A percentile compares a stretch with the other conserved stretches of the same genome.
phyloP scores from a whole-genome alignment of 306 rosid genomes.

The Ormosia semicastrata region DNA sequence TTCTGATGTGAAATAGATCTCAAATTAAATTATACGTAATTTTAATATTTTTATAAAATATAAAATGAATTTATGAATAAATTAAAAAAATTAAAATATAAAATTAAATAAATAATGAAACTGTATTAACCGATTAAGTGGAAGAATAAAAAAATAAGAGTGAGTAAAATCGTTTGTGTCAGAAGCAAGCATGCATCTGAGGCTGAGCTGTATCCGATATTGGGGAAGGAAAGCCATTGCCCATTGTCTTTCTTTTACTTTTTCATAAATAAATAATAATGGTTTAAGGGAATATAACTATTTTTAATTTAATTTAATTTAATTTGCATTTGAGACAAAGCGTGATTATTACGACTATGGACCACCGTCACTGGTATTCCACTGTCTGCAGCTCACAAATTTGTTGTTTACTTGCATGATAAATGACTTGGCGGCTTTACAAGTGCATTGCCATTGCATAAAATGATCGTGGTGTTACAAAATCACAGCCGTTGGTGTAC shows the following conservation, averaged over 20 bases:
- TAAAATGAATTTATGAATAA: too few species aligned
- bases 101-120: too few species aligned
- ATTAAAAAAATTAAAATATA: too few species aligned
- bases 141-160: not conserved
- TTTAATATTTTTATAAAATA: too few species aligned
- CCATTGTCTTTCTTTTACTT: constrained; percentile 1
- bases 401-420: constrained; percentile 29
- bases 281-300: not conserved
- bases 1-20: too few species aligned
- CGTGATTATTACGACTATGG: constrained; percentile 40
- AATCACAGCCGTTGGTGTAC: not conserved
- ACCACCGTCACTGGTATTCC: constrained; percentile 51
- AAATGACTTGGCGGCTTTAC: constrained; percentile 24
- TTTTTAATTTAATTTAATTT: not conserved
- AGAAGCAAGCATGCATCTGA: constrained; percentile 61
- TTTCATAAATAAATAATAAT: not conserved
- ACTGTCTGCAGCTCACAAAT: constrained; percentile 54
- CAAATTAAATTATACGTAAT: too few species aligned
- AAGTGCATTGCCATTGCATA: constrained; percentile 6
- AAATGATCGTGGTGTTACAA: not conserved
- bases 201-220: constrained; percentile 50
- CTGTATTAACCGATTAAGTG: not conserved
- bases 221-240: constrained; percentile 28
- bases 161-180: constrained; percentile 44
- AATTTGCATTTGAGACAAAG: not conserved